phyloP scores from a whole-genome alignment of 305 asterid species.

The Plantago lanceolata region DNA sequence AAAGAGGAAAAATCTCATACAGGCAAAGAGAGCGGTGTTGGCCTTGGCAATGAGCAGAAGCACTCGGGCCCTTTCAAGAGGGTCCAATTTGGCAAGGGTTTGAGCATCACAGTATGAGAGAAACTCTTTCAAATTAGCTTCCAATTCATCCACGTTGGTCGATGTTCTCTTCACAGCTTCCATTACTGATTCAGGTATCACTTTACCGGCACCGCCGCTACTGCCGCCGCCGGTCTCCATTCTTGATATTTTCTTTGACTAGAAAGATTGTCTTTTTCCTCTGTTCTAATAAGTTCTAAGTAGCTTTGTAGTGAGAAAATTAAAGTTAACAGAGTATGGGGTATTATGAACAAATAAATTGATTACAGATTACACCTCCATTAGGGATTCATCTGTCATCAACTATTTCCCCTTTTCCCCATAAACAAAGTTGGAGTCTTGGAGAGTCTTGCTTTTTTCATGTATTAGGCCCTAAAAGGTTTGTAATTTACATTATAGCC shows the following conservation, averaged over 20 bases:
- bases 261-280: background rate
- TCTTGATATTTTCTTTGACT: background rate
- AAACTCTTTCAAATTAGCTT: constrained; percentile 55
- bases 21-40: constrained; percentile 61
- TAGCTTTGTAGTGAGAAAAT: background rate
- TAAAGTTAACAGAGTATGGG: background rate
- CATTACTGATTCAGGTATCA: constrained; percentile 65
- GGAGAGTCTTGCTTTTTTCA: too few relatives aligned
- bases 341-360: background rate
- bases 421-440: too few relatives aligned
- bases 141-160: constrained; percentile 59
- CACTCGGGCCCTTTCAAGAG: constrained; percentile 73
- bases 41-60: constrained; percentile 65
- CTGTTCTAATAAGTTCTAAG: too few relatives aligned
- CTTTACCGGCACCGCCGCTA: constrained; percentile 36
- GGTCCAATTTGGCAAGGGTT: constrained; percentile 63
- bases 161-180: constrained; percentile 72
- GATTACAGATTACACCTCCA: background rate
- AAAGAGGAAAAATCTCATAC: constrained; percentile 34
- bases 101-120: constrained; percentile 56
- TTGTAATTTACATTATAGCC: background rate
- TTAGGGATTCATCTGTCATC: background rate
- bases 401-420: too few relatives aligned
- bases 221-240: constrained; percentile 46
- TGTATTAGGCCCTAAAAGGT: background rate